Evolutionary conservation across 306 rosid species (phyloP), one percentile per base, ranked within the genome.

Genomic region (Gynostemma pentaphyllum): DNA sequence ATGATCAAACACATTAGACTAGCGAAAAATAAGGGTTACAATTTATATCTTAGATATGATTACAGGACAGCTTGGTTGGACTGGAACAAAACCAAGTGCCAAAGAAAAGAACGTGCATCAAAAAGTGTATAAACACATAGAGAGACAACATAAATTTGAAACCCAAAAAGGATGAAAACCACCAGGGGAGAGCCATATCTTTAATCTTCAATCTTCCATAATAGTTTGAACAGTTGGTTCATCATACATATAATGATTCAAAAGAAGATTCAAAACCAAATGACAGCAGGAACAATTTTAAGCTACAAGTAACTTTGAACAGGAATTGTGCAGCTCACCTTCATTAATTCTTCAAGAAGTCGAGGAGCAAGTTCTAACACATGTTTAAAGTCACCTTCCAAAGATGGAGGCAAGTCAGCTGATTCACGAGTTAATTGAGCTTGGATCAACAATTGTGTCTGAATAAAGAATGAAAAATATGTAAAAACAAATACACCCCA

Each of bases 291-390:
- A 0, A 40, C 7, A 23, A 23, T 12, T 23, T 61, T 30, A 23
- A 60, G 48, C 37, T 60, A 23, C 19, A 39, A 29, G 12, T 39
- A 40, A 41, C 66, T 40, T 23, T 15, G n/a, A 21, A 61, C 34
- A 22, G 39, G 22, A 24, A 61, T 15, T 23, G 48, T 40, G 39
- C 37, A 40, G 27, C 56, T 28, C 75, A 88, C 99, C 99, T 88
- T 94, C 99, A 94, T 81, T 76, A 88, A 75, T 78, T 94, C 99
- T 83, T 94, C 99, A 74, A 94, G 97, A 59, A 94, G 94, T 47
- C 95, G 94, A 54, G 99, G 97, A 45, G 95, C 94, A 40, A 89
- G 85, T 70, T 94, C 99, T 73, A 94, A 76, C 67, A 88, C 89
- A 67, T 74, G 82, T 74, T 78, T 88, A 76, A 88, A 86, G 85